A percentile compares a stretch with the other conserved stretches of the same genome.
Conservation (phyloP, 208 protist species). For the Crithidia brevicula region DNA sequence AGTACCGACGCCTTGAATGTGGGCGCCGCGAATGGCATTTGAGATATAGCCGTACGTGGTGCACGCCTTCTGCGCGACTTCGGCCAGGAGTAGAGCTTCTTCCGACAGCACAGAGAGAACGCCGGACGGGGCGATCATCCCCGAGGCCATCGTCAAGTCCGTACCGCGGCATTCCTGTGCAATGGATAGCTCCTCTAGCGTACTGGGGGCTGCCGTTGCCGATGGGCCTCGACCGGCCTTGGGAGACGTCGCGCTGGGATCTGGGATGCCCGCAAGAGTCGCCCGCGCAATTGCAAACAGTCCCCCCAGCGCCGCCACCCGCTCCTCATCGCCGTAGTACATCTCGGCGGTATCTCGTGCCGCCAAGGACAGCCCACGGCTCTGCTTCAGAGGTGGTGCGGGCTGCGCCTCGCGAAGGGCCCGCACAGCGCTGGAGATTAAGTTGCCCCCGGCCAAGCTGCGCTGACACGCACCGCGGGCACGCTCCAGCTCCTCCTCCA, state of each 20-base stretch:
- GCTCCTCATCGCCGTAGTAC: slow-evolving; percentile 35
- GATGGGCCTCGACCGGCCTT: not conserved
- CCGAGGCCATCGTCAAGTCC: not conserved
- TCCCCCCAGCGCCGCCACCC: slow-evolving; percentile 23
- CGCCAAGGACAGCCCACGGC: slow-evolving; percentile 68
- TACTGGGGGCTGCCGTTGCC: not conserved
- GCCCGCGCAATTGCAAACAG: slow-evolving; percentile 24
- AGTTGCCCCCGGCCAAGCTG: slow-evolving; percentile 68
- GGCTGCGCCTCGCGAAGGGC: slow-evolving; percentile 45
- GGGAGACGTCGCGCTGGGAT: too few species aligned
- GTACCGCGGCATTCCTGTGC: not conserved
- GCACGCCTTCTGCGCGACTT: slow-evolving; percentile 47
- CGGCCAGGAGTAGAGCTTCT: slow-evolving; percentile 49
- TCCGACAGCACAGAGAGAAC: slow-evolving; percentile 29
- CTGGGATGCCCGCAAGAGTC: slow-evolving; percentile 20
- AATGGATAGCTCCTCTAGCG: slow-evolving; percentile 3
- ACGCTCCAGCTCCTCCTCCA: slow-evolving; percentile 36
- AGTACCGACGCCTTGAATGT: slow-evolving; percentile 56
- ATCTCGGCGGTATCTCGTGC: slow-evolving; percentile 49
- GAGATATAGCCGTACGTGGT: slow-evolving; percentile 68
- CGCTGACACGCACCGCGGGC: slow-evolving; percentile 56
- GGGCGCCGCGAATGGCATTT: slow-evolving; percentile 73
- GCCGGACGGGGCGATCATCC: not conserved
- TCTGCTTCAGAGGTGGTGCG: slow-evolving; percentile 40
- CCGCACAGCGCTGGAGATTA: slow-evolving; percentile 63